Evolutionary conservation across 2,329 filamentous ascomycete species (phyloP).

Genomic region (Alternaria incomplexa): DNA sequence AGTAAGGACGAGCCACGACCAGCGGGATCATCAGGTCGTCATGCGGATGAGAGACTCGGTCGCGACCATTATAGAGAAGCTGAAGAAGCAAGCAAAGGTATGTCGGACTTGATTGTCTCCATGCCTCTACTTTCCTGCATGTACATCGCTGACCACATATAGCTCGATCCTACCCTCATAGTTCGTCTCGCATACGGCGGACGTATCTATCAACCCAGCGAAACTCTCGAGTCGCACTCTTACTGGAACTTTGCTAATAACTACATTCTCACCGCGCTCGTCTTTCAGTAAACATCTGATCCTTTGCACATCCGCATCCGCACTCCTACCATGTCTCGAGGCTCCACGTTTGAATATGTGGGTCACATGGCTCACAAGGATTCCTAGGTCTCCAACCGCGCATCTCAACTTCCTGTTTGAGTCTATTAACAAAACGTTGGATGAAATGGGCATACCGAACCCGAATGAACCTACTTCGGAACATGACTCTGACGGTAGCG

Average conservation of each 20-base stretch:
- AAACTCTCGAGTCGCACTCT: too few species aligned
- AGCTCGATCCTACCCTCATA: conserved; percentile 63
- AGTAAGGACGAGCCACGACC: conserved; percentile 47
- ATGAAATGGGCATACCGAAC: neutral
- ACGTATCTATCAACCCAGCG: conserved; percentile 73
- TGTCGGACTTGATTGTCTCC: conserved; percentile 31
- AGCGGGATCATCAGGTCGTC: conserved; percentile 46
- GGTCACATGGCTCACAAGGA: neutral
- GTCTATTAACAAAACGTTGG: neutral
- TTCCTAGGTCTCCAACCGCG: neutral
- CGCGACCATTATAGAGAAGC: conserved; percentile 64
- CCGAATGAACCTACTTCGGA: neutral
- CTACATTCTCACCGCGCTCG: conserved; percentile 17
- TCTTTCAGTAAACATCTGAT: conserved; percentile 3
- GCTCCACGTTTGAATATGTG: neutral
- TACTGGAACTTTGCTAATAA: conserved; percentile 68
- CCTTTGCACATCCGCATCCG: neutral
- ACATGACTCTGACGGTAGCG: neutral
- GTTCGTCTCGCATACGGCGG: conserved; percentile 82
- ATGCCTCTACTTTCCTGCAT: neutral
- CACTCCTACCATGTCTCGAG: neutral
- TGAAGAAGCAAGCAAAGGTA: conserved; percentile 70
- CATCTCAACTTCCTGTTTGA: neutral
- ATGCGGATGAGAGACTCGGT: conserved; percentile 61
- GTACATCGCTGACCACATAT: conserved; percentile 8